Evolutionary conservation across 805 yeast genomes (phyloP).

Genomic region (Saccharomycopsis sp.): DNA sequence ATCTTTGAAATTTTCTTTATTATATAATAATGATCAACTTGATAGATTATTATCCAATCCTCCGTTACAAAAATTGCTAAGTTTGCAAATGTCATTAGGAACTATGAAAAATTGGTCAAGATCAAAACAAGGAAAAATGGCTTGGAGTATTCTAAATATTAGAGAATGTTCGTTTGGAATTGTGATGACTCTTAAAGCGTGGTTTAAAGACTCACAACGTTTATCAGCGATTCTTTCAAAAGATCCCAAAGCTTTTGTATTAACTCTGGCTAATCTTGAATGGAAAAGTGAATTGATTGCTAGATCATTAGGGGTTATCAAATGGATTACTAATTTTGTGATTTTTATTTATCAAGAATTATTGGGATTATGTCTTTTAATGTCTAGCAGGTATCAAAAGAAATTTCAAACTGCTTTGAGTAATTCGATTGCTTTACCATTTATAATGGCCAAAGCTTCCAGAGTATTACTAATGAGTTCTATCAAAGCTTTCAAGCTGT

Average conservation of each 20-base stretch:
- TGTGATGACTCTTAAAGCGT: constrained; percentile 15
- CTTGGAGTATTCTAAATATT: constrained; percentile 16
- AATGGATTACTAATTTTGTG: constrained; percentile 16
- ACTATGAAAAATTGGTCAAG: constrained; percentile 19
- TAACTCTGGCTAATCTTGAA: constrained; percentile 4
- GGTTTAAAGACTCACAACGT: constrained; percentile 15
- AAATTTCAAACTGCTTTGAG: background rate
- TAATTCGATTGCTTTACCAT: constrained; percentile 11
- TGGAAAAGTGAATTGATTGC: constrained; percentile 14
- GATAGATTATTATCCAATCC: constrained; percentile 70
- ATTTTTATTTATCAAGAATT: constrained; percentile 15
- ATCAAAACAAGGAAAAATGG: constrained; percentile 10
- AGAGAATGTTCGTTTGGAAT: constrained; percentile 16
- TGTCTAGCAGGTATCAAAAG: too few species aligned
- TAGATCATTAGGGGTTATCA: constrained; percentile 8
- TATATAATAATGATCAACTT: constrained; percentile 60
- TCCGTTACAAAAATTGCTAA: constrained; percentile 62
- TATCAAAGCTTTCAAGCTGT: constrained; percentile 11
- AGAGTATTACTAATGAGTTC: constrained; percentile 9
- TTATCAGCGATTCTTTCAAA: background rate
- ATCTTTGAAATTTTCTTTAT: constrained; percentile 64
- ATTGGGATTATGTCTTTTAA: constrained; percentile 1
- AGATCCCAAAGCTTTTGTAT: background rate
- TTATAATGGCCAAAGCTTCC: constrained; percentile 15
- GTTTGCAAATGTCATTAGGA: constrained; percentile 62